Evolutionary conservation across 2,329 filamentous ascomycete species (phyloP).

Genomic region (Alternaria triticina): DNA sequence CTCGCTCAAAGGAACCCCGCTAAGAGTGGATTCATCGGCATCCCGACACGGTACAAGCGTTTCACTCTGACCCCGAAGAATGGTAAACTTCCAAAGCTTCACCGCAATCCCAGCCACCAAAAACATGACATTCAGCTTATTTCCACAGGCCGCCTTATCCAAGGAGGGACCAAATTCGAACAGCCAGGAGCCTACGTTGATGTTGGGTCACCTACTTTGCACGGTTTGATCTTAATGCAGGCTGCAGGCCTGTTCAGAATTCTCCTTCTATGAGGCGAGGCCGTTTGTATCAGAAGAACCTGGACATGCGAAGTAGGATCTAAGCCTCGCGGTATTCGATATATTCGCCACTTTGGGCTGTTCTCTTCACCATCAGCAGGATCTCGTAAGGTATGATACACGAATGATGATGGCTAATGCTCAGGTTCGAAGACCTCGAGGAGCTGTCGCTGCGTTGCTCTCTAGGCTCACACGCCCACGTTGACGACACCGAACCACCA

Average conservation of each 20-base stretch:
- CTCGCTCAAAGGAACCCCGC: background rate
- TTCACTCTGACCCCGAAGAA: background rate
- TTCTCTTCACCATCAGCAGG: background rate
- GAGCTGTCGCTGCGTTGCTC: background rate
- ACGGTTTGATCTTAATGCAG: background rate
- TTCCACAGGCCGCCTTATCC: background rate
- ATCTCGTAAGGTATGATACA: too few relatives aligned
- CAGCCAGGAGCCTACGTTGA: background rate
- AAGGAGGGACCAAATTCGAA: background rate
- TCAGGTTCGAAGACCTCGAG: background rate
- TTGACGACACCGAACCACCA: background rate
- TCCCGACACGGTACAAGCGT: background rate
- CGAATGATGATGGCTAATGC: background rate
- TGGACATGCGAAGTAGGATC: background rate
- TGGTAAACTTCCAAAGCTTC: background rate
- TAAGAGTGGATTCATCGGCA: background rate
- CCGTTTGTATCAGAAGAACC: background rate
- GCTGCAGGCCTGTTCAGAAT: background rate
- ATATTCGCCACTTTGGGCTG: background rate
- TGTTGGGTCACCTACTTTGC: background rate
- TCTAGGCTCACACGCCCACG: background rate
- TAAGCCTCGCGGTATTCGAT: background rate
- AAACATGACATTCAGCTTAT: background rate
- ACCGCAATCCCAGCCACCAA: background rate
- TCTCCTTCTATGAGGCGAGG: background rate